These are phyloP conservation scores for Fragaria vesca DNA, from an alignment of 306 rosid genomes.

Conservation along the genomic window DNA sequence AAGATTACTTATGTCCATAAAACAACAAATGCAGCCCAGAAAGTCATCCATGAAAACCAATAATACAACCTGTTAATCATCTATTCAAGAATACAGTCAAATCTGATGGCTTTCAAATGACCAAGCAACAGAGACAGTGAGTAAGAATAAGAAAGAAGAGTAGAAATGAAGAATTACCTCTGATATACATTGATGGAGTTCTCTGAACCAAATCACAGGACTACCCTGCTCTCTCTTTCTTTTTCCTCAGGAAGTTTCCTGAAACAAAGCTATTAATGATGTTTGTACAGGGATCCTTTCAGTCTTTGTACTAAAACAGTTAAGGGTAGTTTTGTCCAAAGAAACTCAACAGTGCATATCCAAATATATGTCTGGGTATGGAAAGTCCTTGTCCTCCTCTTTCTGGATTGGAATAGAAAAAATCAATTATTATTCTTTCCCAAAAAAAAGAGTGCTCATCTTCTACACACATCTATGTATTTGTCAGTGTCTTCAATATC, in stretches of 20 bases:
- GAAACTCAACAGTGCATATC: not conserved
- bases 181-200: not conserved
- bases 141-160: not conserved
- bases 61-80: constrained; percentile 3
- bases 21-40: not conserved
- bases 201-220: not conserved
- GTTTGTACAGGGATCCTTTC: not conserved
- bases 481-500: not conserved
- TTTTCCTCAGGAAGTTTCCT: constrained; percentile 4
- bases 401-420: not conserved
- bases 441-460: not conserved
- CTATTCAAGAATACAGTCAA: not conserved
- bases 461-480: not conserved
- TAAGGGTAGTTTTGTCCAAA: not conserved
- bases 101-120: not conserved
- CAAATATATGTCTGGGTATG: not conserved
- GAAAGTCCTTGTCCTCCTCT: not conserved
- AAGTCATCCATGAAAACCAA: not conserved
- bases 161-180: not conserved
- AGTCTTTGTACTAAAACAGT: not conserved
- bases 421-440: not conserved
- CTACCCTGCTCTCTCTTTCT: not conserved
- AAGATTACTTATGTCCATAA: not conserved
- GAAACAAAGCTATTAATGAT: not conserved
- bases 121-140: not conserved